These are phyloP conservation scores for Antrodiella citrinella DNA, from an alignment of 768 basidiomycete genomes.

Conservation along the genomic window DNA sequence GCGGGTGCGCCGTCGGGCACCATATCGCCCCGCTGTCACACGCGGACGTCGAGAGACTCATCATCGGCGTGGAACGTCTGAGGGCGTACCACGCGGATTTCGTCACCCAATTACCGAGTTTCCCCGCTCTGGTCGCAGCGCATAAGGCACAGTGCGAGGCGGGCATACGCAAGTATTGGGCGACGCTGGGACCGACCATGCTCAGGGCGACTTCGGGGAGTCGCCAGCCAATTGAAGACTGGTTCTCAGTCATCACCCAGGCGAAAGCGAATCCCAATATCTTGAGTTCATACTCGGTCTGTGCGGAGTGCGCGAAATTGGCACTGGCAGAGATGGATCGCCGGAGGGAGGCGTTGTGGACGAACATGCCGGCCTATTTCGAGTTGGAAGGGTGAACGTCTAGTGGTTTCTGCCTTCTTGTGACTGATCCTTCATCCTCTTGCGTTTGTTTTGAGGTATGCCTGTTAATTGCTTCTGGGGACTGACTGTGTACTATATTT, in stretches of 20 bases:
- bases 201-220: background rate
- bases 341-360: background rate
- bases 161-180: background rate
- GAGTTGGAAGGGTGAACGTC: background rate
- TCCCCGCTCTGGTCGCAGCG: background rate
- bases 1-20: constrained; percentile 11
- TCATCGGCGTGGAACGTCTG: constrained; percentile 16
- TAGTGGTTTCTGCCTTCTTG: too few relatives aligned
- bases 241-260: background rate
- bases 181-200: background rate
- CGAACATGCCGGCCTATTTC: background rate
- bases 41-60: constrained; percentile 17
- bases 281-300: background rate
- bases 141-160: background rate
- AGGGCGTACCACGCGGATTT: constrained; percentile 7
- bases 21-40: constrained; percentile 15
- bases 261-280: background rate
- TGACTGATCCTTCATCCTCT: too few relatives aligned
- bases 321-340: background rate
- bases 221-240: background rate
- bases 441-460: too few relatives aligned
- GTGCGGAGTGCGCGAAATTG: background rate
- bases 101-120: background rate
- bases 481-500: too few relatives aligned
- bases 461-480: too few relatives aligned